Percentiles rank a stretch among this genome's conserved stretches.
These are phyloP conservation scores for Pharnaceum exiguum DNA, from an alignment of 148 eudicot species.

Conservation along the genomic window DNA sequence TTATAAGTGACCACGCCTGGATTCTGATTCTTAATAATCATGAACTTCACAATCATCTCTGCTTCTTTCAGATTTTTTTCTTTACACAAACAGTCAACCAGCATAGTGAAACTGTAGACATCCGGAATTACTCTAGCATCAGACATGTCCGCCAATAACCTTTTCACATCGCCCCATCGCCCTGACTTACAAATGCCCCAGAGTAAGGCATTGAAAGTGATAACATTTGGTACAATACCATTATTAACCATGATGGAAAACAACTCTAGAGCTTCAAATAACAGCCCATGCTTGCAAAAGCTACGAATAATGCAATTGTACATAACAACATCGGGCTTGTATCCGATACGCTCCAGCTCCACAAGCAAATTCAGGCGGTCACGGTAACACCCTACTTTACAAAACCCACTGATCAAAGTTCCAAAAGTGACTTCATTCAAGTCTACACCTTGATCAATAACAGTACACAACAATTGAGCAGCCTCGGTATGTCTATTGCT, in stretches of 20 bases:
- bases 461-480: background rate
- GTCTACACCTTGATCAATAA: conserved; percentile 5
- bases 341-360: conserved; percentile 4
- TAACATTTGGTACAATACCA: conserved; percentile 23
- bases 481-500: conserved; percentile 3
- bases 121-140: conserved; percentile 28
- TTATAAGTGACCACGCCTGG: conserved; percentile 23
- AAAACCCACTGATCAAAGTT: conserved; percentile 5
- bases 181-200: conserved; percentile 19
- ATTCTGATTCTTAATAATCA: conserved; percentile 16
- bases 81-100: conserved; percentile 17
- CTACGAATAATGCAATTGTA: conserved; percentile 29
- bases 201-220: conserved; percentile 24
- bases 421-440: background rate
- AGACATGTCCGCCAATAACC: conserved; percentile 24
- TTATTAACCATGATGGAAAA: conserved; percentile 24
- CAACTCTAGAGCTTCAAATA: conserved; percentile 21
- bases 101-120: conserved; percentile 14
- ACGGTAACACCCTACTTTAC: background rate
- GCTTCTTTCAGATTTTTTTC: conserved; percentile 21
- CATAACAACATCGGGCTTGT: conserved; percentile 18
- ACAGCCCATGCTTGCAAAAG: conserved; percentile 28
- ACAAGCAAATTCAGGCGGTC: conserved; percentile 3
- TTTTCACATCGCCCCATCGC: conserved; percentile 20
- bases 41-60: conserved; percentile 18